These are phyloP conservation scores for Syzygium aromaticum DNA, from an alignment of 345 rosid species.

Conservation along the genomic window DNA sequence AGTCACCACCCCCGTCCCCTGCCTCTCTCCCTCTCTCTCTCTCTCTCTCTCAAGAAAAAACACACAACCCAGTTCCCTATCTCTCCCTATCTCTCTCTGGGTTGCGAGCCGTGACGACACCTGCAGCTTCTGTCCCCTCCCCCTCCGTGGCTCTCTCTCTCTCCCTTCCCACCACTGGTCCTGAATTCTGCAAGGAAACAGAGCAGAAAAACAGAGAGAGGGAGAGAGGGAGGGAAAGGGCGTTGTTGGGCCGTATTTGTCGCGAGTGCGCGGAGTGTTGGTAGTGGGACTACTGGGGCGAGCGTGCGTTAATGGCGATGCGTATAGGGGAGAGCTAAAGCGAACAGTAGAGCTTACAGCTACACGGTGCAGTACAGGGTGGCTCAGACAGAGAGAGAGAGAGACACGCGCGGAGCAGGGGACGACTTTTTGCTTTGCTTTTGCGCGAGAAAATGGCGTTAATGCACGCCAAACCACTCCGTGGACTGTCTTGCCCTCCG, in stretches of 20 bases:
- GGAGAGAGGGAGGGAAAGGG: background rate
- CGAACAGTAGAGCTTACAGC: conserved; percentile 8
- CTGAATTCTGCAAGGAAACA: background rate
- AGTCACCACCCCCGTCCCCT: background rate
- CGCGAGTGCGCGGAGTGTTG: background rate
- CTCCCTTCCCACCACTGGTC: background rate
- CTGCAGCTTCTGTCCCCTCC: background rate
- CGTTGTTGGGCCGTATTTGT: background rate
- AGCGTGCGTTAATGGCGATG: background rate
- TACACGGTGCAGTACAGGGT: conserved; percentile 4
- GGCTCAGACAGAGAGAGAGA: conserved; percentile 6
- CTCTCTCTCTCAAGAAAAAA: background rate
- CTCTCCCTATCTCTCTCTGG: background rate
- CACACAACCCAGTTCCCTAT: background rate
- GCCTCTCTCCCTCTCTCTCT: background rate
- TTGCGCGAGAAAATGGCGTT: conserved; percentile 19
- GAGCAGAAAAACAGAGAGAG: background rate
- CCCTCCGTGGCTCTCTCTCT: background rate
- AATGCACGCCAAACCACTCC: conserved; percentile 27
- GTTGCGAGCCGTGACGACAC: background rate
- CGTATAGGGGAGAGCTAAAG: background rate
- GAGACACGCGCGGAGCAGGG: background rate
- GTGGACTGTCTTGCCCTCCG: conserved; percentile 16
- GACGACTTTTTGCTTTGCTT: background rate
- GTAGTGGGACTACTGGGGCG: background rate